Conservation (phyloP, 2,329 filamentous ascomycete species). For the Leptographium procerum region DNA sequence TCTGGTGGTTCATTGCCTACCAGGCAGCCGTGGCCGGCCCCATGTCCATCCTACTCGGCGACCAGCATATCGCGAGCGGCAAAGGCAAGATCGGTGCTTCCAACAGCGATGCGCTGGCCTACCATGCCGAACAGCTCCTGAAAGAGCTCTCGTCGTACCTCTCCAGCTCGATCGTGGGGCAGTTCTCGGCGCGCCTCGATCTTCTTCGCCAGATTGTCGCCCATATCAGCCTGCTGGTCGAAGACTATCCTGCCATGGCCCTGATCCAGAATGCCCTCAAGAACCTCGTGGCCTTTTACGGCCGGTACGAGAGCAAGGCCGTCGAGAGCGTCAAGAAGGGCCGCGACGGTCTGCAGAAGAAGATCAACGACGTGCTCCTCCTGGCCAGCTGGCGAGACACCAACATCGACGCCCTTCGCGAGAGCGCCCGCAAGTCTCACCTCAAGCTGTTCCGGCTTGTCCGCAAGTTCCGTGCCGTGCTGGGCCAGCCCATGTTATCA, state of each 20-base stretch:
- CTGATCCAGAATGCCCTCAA: slow-evolving; percentile 53
- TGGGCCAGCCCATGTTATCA: slow-evolving; percentile 63
- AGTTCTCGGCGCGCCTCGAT: slow-evolving; percentile 61
- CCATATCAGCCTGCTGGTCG: slow-evolving; percentile 51
- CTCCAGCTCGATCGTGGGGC: slow-evolving; percentile 64
- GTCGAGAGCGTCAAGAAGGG: slow-evolving; percentile 54
- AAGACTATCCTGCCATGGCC: slow-evolving; percentile 46
- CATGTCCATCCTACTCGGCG: slow-evolving; percentile 42
- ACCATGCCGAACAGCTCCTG: slow-evolving; percentile 59
- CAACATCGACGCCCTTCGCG: slow-evolving; percentile 78
- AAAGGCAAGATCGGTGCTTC: too few species aligned
- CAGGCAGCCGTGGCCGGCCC: slow-evolving; percentile 75
- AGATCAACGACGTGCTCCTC: slow-evolving; percentile 85
- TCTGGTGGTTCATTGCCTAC: slow-evolving; percentile 96
- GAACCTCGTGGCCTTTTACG: slow-evolving; percentile 69
- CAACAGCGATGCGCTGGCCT: slow-evolving; percentile 28
- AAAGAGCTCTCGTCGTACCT: slow-evolving; percentile 72
- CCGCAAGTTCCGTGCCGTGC: slow-evolving; percentile 71
- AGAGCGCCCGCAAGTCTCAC: slow-evolving; percentile 84
- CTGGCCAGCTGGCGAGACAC: slow-evolving; percentile 97
- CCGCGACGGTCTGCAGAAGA: slow-evolving; percentile 70
- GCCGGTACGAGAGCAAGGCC: slow-evolving; percentile 56
- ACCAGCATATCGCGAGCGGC: background rate
- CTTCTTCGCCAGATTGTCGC: slow-evolving; percentile 55
- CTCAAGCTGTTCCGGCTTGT: slow-evolving; percentile 86